Percentiles rank a stretch among this genome's conserved stretches.
Evolutionary conservation across 805 yeast species (phyloP).

Genomic region (Tetrapisispora iriomotensis): DNA sequence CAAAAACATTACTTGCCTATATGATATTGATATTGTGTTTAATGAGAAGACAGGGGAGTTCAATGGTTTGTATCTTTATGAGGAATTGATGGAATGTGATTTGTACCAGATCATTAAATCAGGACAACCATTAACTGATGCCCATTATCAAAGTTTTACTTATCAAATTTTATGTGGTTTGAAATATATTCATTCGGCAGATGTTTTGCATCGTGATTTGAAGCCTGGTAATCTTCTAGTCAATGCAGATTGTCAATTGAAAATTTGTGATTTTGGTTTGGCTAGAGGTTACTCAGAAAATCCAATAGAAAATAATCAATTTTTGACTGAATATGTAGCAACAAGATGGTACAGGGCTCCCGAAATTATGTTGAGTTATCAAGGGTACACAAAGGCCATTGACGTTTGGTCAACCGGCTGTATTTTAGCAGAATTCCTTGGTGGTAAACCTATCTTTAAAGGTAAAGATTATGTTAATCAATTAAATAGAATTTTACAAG

Average conservation of each 20-base stretch:
- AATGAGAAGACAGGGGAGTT: conserved; percentile 54
- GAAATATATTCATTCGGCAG: conserved; percentile 82
- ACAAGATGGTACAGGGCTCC: conserved; percentile 99
- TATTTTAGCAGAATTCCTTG: conserved; percentile 85
- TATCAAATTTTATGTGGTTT: conserved; percentile 90
- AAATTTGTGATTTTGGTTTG: conserved; percentile 92
- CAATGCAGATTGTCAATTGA: conserved; percentile 93
- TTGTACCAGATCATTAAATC: conserved; percentile 95
- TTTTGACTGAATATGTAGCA: conserved; percentile 94
- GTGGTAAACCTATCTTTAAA: conserved; percentile 84
- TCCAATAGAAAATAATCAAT: conserved; percentile 83
- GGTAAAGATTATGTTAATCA: conserved; percentile 97
- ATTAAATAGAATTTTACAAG: conserved; percentile 73
- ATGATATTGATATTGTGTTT: conserved; percentile 81
- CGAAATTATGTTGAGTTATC: conserved; percentile 89
- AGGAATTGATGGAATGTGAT: conserved; percentile 97
- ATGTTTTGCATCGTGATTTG: conserved; percentile 86
- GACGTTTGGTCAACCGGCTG: conserved; percentile 99
- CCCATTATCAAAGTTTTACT: conserved; percentile 86
- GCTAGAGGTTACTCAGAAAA: conserved; percentile 84
- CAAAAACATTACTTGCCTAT: conserved; percentile 88
- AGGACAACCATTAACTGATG: conserved; percentile 87
- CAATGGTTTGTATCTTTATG: conserved; percentile 87
- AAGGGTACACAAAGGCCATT: conserved; percentile 91
- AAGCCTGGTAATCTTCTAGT: conserved; percentile 91